Percentiles rank a stretch among this genome's conserved stretches.
phyloP scores from a whole-genome alignment of 1,139 yeast species.

The Lodderomyces metapsilosis region DNA sequence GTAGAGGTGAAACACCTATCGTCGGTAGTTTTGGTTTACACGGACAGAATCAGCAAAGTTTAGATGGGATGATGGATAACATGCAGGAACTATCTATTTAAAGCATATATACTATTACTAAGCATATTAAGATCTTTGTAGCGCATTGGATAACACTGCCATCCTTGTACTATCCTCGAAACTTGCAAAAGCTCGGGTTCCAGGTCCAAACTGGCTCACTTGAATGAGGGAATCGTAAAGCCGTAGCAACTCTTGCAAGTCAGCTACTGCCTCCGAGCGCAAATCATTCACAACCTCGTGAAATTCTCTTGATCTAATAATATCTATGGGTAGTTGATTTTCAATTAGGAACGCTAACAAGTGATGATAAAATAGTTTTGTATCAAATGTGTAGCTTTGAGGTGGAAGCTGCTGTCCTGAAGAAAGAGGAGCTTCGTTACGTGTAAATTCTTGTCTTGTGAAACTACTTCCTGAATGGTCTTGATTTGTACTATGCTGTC shows the following conservation, averaged over 20 bases:
- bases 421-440: too few relatives aligned
- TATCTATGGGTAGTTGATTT: constrained; percentile 48
- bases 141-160: neutral
- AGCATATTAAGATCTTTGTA: neutral
- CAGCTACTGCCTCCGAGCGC: constrained; percentile 47
- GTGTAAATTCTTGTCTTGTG: neutral
- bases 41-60: constrained; percentile 18
- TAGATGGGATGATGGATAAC: constrained; percentile 31
- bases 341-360: constrained; percentile 51
- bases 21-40: constrained; percentile 20
- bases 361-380: constrained; percentile 47
- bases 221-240: constrained; percentile 48
- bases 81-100: constrained; percentile 29
- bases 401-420: constrained; percentile 30
- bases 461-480: neutral
- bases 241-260: constrained; percentile 46
- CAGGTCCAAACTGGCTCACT: constrained; percentile 29
- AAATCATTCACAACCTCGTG: constrained; percentile 52
- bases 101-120: neutral
- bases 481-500: neutral
- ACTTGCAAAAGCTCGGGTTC: neutral
- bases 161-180: neutral
- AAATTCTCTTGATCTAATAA: constrained; percentile 51
- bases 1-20: constrained; percentile 44
- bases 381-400: constrained; percentile 16